These are phyloP conservation scores for Zoysia pacifica DNA, from an alignment of 176 grass and related monocot species.

Conservation along the genomic window DNA sequence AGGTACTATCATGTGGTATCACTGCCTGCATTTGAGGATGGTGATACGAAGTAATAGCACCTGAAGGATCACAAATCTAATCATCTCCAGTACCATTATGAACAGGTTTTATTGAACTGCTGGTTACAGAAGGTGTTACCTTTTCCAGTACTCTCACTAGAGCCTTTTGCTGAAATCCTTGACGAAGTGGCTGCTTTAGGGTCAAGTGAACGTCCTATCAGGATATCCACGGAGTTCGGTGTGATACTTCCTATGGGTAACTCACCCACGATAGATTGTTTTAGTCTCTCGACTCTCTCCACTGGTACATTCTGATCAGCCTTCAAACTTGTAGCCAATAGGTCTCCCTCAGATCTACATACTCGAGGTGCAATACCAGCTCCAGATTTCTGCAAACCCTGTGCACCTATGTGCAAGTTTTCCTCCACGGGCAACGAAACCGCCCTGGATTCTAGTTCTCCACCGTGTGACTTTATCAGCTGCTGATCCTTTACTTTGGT, in stretches of 20 bases:
- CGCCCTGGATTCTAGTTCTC: constrained; percentile 39
- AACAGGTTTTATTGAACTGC: constrained; percentile 30
- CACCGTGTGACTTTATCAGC: constrained; percentile 31
- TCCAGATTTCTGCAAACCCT: constrained; percentile 39
- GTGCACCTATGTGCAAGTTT: constrained; percentile 8
- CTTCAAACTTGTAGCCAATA: constrained; percentile 19
- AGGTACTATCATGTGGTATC: constrained; percentile 30
- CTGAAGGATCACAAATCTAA: constrained; percentile 41
- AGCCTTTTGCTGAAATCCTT: constrained; percentile 32
- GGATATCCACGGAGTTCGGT: constrained; percentile 29
- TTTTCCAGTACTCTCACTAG: constrained; percentile 24
- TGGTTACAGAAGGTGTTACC: constrained; percentile 30
- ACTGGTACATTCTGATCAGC: constrained; percentile 20
- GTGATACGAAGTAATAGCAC: constrained; percentile 31
- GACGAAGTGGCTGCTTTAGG: constrained; percentile 34
- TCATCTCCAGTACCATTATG: constrained; percentile 16
- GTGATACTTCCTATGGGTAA: constrained; percentile 37
- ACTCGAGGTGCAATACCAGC: constrained; percentile 19
- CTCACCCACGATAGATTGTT: constrained; percentile 30
- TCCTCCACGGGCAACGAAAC: constrained; percentile 40
- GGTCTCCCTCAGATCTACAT: constrained; percentile 33
- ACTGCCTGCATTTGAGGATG: constrained; percentile 30
- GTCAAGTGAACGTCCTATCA: constrained; percentile 11
- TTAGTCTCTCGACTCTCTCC: constrained; percentile 26
- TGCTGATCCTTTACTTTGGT: constrained; percentile 32